Evolutionary conservation across 192 early-diverging fungal genomes (phyloP), one percentile per base, ranked within the genome.

Genomic region (Gaertneriomyces semiglobifer): DNA sequence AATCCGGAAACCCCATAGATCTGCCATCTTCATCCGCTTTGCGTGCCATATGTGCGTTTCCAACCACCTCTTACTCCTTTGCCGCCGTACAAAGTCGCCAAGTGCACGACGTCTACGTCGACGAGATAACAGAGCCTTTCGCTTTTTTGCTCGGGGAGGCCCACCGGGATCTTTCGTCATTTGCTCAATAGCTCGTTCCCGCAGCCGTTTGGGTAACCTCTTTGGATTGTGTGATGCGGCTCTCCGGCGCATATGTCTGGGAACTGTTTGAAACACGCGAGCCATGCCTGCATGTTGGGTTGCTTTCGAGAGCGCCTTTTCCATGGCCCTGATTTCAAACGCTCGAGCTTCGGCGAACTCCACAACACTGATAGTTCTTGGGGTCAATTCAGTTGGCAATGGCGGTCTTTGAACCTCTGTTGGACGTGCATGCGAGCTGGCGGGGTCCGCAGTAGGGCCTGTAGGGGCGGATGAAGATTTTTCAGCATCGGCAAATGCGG

Each of bases 41-140:
- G 93, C 88, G 70, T 99, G 95, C 97, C 97, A 99, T 25, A 96
- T 84, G 78, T 99, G 95, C 44, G 95, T 99, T 72, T 96, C 95
- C 25, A 99, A 71, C 97, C 95, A 99, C 42, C 84, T 79, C 53
- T 88, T 89, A 6, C 79, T 69, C 56, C 47, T 44, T 54, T 84
- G 79, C 33, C 84, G 75, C 45, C 75, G 65, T 20, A 74, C 52
- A 58, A 78, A 87, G 65, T 86, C 82, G 25, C 83, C 69, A 6
- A 70, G 44, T 12, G 81, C 50, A 46, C 79, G 44, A 62, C 64
- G 81, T 45, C 74, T 76, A 53, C 72, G 68, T 68, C 74, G 48
- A 12, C 62, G 72, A 18, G 75, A 59, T 53, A 25, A 16, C 3
- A 20, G 14, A 0, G 83, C 74, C 25, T 77, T 77, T 56, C 72